phyloP scores from a whole-genome alignment of 2,329 filamentous ascomycete species.

The Paramyrothecium sp. region DNA sequence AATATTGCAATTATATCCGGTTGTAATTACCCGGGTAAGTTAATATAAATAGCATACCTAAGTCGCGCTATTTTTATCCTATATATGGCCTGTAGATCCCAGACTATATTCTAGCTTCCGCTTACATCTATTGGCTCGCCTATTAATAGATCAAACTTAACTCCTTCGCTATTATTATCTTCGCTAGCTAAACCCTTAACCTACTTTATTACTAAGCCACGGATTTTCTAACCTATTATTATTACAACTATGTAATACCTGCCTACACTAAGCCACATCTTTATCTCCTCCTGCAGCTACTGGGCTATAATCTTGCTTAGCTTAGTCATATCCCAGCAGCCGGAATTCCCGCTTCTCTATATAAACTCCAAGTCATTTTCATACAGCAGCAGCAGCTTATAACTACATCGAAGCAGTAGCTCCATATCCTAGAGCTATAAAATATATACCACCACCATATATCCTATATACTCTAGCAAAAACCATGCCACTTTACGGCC shows the following conservation, averaged over 20 bases:
- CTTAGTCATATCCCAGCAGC: background rate
- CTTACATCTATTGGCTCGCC: background rate
- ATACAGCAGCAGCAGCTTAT: background rate
- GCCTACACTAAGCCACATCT: background rate
- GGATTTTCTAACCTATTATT: slow-evolving; percentile 1
- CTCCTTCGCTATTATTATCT: slow-evolving; percentile 1
- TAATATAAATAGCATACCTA: no score
- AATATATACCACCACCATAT: background rate
- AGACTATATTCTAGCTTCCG: no score
- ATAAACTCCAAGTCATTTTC: no score
- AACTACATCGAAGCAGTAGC: background rate
- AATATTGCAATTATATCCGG: slow-evolving; percentile 4
- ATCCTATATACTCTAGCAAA: background rate
- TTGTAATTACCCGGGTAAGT: no score
- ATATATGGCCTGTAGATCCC: no score
- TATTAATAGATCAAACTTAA: slow-evolving; percentile 1
- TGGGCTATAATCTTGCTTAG: background rate
- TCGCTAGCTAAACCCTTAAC: no score
- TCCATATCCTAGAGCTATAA: background rate
- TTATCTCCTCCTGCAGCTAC: background rate
- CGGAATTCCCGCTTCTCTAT: background rate
- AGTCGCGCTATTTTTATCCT: no score
- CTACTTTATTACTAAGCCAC: background rate
- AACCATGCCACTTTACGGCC: slow-evolving; percentile 1
- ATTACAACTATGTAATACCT: slow-evolving; percentile 2